These are phyloP conservation scores for Rhodosorus marinus DNA, from an alignment of 23 red algal species.

Conservation along the genomic window DNA sequence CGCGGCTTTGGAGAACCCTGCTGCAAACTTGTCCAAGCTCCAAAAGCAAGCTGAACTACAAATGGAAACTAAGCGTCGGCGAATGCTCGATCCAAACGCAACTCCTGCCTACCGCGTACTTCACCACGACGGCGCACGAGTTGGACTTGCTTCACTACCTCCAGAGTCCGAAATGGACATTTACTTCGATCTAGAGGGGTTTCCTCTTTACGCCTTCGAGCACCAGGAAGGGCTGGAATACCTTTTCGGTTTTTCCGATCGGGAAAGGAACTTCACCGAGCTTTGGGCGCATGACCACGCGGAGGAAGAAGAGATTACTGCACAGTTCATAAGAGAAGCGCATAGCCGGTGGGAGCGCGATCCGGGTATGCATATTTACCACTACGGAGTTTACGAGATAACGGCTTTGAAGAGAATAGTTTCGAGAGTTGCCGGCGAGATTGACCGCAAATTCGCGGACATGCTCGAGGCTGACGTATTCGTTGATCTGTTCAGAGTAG, in stretches of 20 bases:
- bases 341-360: neutral
- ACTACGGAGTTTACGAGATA: slow-evolving; percentile 64
- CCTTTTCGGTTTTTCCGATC: slow-evolving; percentile 20
- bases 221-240: slow-evolving; percentile 20
- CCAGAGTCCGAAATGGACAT: slow-evolving; percentile 9
- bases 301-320: slow-evolving; percentile 32
- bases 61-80: slow-evolving; percentile 1
- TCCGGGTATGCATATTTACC: slow-evolving; percentile 15
- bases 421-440: slow-evolving; percentile 7
- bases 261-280: slow-evolving; percentile 13
- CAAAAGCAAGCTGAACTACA: slow-evolving; percentile 35
- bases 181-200: slow-evolving; percentile 59
- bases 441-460: slow-evolving; percentile 2
- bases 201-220: slow-evolving; percentile 21
- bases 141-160: slow-evolving; percentile 6
- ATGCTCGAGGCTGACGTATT: slow-evolving; percentile 22
- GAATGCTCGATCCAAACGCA: neutral
- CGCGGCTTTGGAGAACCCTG: neutral
- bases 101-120: neutral
- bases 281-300: slow-evolving; percentile 41
- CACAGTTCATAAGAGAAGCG: slow-evolving; percentile 13
- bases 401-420: slow-evolving; percentile 29
- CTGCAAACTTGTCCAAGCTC: neutral
- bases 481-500: slow-evolving; percentile 43
- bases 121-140: neutral